Base-by-base conservation (phyloP, 192 early-diverging fungal genomes). In the Diversispora epigaea region DNA sequence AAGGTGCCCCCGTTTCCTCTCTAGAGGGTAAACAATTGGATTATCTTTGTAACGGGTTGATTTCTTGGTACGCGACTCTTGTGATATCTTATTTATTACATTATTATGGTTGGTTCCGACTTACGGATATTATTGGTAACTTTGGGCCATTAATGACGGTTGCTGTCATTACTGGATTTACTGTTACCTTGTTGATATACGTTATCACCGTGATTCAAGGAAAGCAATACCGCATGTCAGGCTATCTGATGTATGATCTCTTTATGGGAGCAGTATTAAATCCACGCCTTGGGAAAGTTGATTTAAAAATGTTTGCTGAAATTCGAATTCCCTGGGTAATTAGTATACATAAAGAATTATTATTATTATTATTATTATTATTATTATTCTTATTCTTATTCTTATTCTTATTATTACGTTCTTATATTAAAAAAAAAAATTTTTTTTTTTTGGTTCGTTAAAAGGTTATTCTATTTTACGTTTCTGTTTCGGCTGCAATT, bases 1-100 rank as follows among this genome's bases (percentile, higher is more conserved):
- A 88, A 71, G 91, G 91, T 55, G 84, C 89, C 65, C 90, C 90
- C 68, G 83, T 92, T 72, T 88, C 90, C 62, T 88, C 86, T 55
- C 80, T 91, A 71, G 86, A 84, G 21, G 81, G 81, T 21, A 58
- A 75, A 56, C 75, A 87, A 81, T 77, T 88, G 40, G 75, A 79
- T 9, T 88, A 88, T 66, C 69, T 83, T 17, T 88, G 87, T 75
- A 88, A 88, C 50, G 86, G 84, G 44, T 46, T 88, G 17, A 66
- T 78, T 11, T 77, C 79, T 47, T 88, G 80, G 81, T 88, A 88
- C 55, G 65, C 74, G 12, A 86, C 83, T 56, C 46, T 88, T 43
- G 57, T 76, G n/a, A 57, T 77, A 6, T 83, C 85, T 15, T 84
- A 75, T 25, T 64, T 83, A 65, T 65, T 87, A 15, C 86, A 87